Percentiles rank a stretch among this genome's conserved stretches.
These are phyloP conservation scores for Circinella minor DNA, from an alignment of 371 early-diverging fungal species.

Conservation along the genomic window DNA sequence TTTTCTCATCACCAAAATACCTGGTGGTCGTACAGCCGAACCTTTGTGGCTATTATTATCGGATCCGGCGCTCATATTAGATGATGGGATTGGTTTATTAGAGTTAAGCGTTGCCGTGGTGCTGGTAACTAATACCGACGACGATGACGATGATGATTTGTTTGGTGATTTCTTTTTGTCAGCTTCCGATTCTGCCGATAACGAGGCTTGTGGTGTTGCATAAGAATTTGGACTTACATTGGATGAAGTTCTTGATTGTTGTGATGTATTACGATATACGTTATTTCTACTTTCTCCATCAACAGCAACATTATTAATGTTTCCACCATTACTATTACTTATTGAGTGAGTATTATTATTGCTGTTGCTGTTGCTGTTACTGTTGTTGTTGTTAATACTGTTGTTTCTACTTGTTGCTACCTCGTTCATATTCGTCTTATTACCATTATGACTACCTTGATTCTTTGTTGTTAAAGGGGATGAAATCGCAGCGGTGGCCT, in stretches of 20 bases:
- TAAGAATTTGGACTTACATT: background rate
- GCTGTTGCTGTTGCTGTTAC: background rate
- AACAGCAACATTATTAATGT: no score
- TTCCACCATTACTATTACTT: no score
- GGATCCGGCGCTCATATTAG: background rate
- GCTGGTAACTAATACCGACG: background rate
- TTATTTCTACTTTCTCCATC: no score
- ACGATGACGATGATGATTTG: background rate
- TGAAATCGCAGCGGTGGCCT: background rate
- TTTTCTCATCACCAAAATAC: slow-evolving; percentile 8
- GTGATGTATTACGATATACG: no score
- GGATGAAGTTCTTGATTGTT: background rate
- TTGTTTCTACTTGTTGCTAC: background rate
- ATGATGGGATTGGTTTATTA: background rate
- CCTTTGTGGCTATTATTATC: background rate
- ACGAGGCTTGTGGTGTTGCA: slow-evolving; percentile 1
- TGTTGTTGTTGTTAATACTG: background rate
- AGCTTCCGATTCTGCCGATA: slow-evolving; percentile 8
- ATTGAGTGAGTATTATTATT: no score
- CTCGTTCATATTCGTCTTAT: no score
- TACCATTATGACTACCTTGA: background rate
- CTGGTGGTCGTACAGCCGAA: background rate
- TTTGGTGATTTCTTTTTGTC: slow-evolving; percentile 4
- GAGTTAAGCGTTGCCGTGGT: background rate
- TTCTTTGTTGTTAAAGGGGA: slow-evolving; percentile 1